A percentile compares a stretch with the other conserved stretches of the same genome.
Conservation (phyloP, 1,139 yeast genomes). For the Kurtzmaniella quercitrusa region DNA sequence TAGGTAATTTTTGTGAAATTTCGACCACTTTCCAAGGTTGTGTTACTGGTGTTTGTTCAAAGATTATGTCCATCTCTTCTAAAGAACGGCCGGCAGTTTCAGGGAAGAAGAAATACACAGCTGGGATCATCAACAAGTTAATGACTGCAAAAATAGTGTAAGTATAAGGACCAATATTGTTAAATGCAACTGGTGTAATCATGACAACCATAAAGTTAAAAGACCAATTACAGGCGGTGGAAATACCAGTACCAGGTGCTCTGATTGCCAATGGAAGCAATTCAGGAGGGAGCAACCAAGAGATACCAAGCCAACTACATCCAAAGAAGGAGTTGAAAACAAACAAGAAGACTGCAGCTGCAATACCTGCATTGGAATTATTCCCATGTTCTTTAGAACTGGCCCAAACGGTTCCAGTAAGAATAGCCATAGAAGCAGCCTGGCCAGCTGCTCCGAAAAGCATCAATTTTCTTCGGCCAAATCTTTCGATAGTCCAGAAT, state of each 20-base stretch:
- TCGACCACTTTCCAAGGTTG: constrained; percentile 37
- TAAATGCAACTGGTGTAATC: constrained; percentile 34
- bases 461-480: constrained; percentile 52
- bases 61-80: constrained; percentile 62
- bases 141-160: constrained; percentile 34
- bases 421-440: constrained; percentile 28
- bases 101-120: constrained; percentile 52
- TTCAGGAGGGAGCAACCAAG: constrained; percentile 36
- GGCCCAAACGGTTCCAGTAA: constrained; percentile 27
- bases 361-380: constrained; percentile 20
- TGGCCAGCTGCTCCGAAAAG: constrained; percentile 53
- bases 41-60: constrained; percentile 33
- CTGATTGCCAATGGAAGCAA: constrained; percentile 30
- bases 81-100: constrained; percentile 58
- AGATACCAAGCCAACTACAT: constrained; percentile 31
- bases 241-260: constrained; percentile 33
- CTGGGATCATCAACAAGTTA: constrained; percentile 50
- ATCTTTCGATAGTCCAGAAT: constrained; percentile 42
- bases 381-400: constrained; percentile 18
- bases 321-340: constrained; percentile 34
- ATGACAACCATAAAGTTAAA: constrained; percentile 33
- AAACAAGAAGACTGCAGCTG: constrained; percentile 35
- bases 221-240: constrained; percentile 37
- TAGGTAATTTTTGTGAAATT: constrained; percentile 32
- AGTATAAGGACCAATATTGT: constrained; percentile 29